Conservation (phyloP, 2,329 filamentous ascomycete species). For the Calonectria crousiana region DNA sequence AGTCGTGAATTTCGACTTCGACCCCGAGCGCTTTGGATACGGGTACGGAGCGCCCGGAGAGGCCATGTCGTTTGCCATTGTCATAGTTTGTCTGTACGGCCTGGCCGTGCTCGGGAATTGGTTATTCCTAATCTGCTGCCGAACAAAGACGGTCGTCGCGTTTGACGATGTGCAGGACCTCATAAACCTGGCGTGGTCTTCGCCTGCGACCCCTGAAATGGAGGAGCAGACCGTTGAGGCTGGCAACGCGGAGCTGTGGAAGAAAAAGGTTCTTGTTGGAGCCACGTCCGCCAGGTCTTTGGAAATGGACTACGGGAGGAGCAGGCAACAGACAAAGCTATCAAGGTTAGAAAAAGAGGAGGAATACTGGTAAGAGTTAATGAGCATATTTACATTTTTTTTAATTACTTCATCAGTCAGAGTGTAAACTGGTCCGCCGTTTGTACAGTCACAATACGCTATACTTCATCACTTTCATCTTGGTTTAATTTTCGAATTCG, state of each 20-base stretch:
- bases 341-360: not conserved
- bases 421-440: no score
- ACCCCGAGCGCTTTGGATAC: slow-evolving; percentile 8
- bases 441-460: no score
- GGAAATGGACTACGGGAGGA: not conserved
- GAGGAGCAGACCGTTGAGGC: not conserved
- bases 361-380: not conserved
- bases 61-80: slow-evolving; percentile 10
- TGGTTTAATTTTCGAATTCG: no score
- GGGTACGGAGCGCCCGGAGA: slow-evolving; percentile 6
- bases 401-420: no score
- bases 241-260: not conserved
- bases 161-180: slow-evolving; percentile 17
- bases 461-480: no score
- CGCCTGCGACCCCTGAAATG: not conserved
- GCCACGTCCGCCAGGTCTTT: not conserved
- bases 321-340: not conserved
- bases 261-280: not conserved
- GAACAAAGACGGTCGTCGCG: not conserved
- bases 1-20: not conserved
- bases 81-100: not conserved
- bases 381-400: no score
- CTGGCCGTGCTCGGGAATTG: not conserved
- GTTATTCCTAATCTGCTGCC: not conserved
- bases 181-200: slow-evolving; percentile 1